phyloP scores from a whole-genome alignment of 2,329 filamentous ascomycete genomes.

The Orbilia quercus region DNA sequence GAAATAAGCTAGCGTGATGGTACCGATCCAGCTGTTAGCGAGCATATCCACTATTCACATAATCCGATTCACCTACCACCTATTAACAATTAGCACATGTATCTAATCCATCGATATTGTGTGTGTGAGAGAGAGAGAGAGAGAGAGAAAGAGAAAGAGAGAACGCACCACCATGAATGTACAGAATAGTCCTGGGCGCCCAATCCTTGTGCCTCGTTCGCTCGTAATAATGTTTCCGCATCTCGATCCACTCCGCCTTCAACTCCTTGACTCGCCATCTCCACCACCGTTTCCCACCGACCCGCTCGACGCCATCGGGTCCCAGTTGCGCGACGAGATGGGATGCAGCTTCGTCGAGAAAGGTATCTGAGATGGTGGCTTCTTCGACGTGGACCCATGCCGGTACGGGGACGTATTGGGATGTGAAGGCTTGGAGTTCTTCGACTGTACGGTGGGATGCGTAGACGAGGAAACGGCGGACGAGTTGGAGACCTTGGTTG shows the following conservation, averaged over 20 bases:
- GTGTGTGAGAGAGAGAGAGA: no score
- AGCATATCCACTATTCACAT: neutral
- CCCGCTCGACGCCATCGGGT: conserved; percentile 75
- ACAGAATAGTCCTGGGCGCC: conserved; percentile 84
- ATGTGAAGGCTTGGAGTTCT: conserved; percentile 89
- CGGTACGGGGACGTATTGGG: conserved; percentile 89
- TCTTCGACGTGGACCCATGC: conserved; percentile 85
- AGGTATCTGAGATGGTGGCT: conserved; percentile 73
- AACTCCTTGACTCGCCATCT: conserved; percentile 74
- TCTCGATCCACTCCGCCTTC: conserved; percentile 94
- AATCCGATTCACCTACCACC: conserved; percentile 17
- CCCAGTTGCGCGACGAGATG: conserved; percentile 80
- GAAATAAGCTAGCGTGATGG: conserved; percentile 38
- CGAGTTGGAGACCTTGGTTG: conserved; percentile 87
- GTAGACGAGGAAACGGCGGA: conserved; percentile 85
- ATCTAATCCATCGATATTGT: neutral
- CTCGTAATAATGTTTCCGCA: conserved; percentile 82
- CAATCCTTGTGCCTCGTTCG: conserved; percentile 72
- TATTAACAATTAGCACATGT: conserved; percentile 30
- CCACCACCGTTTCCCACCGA: conserved; percentile 90
- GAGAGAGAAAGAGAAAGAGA: no score
- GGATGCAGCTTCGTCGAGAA: conserved; percentile 74
- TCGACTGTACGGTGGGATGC: conserved; percentile 91
- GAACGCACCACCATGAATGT: conserved; percentile 76
- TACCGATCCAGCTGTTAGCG: neutral